Evolutionary conservation across 2,329 filamentous ascomycete species (phyloP), one percentile per base, ranked within the genome.

Genomic region (Pseudocercospora fijiensis): DNA sequence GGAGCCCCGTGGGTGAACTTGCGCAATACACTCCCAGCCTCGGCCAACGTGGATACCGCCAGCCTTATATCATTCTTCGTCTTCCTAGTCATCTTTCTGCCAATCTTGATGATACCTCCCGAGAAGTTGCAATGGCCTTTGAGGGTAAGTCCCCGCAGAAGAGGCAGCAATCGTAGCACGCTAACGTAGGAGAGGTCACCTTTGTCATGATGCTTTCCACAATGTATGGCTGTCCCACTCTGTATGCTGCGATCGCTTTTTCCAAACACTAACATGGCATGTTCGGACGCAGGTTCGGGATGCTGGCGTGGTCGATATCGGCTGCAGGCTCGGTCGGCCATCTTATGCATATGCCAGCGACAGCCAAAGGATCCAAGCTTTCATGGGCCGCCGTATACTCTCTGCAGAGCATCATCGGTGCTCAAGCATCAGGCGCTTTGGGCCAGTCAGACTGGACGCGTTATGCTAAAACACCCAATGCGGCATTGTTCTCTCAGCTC

Each of bases 371-470:
- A 13, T 58, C 24, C 22, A 30, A 58, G 13, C 57, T 62, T 6
- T 66, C 62, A 10, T 63, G 64, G 62, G 62, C 57, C 11, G 66
- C 71, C 1, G 64, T 66, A 0, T 60, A 61, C 16, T 64, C 59
- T 27, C 58, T 68, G 52, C 62, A 64, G 37, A 62, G 62, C 3
- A 60, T 68, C 20, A 56, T 63, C n/a, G 66, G 66, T 2, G 57
- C 64, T 3, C 61, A 61, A 45, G 63, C 65, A 4, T 65, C 62
- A 9, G 62, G 62, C 9, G 63, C 61, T 26, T 59, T 69, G 6
- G 56, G 67, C 2, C 67, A 69, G 58, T 58, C 55, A 20, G 69
- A 70, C 47, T 69, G 69, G 64, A 70, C 69, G n/a, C 60, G 69
- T 2, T 71, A 65, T 18, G 67, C 69, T 22, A 69, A 67, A 57